phyloP scores from a whole-genome alignment of 352 stramenopile species.

The Aphanomyces cochlioides region DNA sequence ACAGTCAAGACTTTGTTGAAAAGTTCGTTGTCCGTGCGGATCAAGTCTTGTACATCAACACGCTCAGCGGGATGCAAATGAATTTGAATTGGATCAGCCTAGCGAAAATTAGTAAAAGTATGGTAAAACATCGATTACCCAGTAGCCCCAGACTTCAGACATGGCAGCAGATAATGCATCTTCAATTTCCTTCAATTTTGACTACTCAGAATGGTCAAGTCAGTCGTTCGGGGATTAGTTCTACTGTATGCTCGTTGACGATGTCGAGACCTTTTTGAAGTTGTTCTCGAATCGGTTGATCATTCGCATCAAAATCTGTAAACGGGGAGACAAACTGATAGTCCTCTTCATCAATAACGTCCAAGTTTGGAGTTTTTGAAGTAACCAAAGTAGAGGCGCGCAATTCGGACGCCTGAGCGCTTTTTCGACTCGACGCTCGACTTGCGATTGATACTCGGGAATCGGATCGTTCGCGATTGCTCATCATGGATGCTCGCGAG shows the following conservation, averaged over 20 bases:
- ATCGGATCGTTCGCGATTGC: slow-evolving; percentile 50
- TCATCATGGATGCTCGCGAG: slow-evolving; percentile 69
- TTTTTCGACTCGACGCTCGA: slow-evolving; percentile 40
- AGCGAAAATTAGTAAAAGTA: not conserved
- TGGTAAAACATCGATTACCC: slow-evolving; percentile 39
- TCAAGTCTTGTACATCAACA: slow-evolving; percentile 84
- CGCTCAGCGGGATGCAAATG: slow-evolving; percentile 78
- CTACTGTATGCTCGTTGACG: slow-evolving; percentile 83
- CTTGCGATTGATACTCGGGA: slow-evolving; percentile 51
- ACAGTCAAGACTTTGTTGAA: slow-evolving; percentile 89
- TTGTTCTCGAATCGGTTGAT: slow-evolving; percentile 80
- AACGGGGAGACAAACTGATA: slow-evolving; percentile 75
- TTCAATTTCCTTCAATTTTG: slow-evolving; percentile 84
- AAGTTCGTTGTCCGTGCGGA: slow-evolving; percentile 86
- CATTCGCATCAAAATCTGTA: slow-evolving; percentile 73
- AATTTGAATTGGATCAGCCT: slow-evolving; percentile 80
- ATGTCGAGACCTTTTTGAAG: slow-evolving; percentile 73
- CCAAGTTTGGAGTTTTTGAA: slow-evolving; percentile 59
- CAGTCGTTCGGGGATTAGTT: not conserved
- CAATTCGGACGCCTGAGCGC: slow-evolving; percentile 80
- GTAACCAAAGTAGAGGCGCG: slow-evolving; percentile 44
- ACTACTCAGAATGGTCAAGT: slow-evolving; percentile 34
- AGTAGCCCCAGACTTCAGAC: slow-evolving; percentile 88
- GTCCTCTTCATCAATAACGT: slow-evolving; percentile 71
- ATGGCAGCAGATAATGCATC: slow-evolving; percentile 80